Conservation (phyloP, 305 asterid genomes). For the Ilex paraguariensis region DNA sequence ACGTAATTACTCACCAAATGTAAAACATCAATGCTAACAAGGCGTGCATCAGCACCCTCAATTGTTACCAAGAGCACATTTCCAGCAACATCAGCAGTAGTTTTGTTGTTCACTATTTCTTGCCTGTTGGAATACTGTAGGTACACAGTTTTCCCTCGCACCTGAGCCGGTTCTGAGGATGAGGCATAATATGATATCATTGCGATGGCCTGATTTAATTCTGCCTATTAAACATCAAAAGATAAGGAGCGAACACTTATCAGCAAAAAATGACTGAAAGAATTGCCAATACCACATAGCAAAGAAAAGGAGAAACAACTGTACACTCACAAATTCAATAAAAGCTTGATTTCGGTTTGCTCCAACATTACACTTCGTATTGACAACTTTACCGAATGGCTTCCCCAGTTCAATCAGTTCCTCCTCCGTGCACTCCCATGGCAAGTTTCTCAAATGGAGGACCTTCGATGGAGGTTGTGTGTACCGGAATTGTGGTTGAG, state of each 20-base stretch:
- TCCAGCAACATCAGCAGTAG: constrained; percentile 98
- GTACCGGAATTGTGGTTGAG: constrained; percentile 85
- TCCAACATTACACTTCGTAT: constrained; percentile 96
- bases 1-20: constrained; percentile 75
- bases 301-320: background rate
- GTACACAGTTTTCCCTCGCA: constrained; percentile 99
- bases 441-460: constrained; percentile 83
- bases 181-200: constrained; percentile 98
- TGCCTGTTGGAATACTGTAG: constrained; percentile 99
- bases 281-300: no score
- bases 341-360: constrained; percentile 96
- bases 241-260: background rate
- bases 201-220: constrained; percentile 88
- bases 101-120: constrained; percentile 99
- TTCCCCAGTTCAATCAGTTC: constrained; percentile 84
- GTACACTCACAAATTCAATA: constrained; percentile 82
- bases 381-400: constrained; percentile 93
- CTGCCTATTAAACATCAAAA: constrained; percentile 45
- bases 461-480: constrained; percentile 92
- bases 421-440: constrained; percentile 93
- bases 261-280: constrained; percentile 3
- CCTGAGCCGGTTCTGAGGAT: constrained; percentile 98
- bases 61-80: constrained; percentile 92
- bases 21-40: constrained; percentile 96
- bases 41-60: constrained; percentile 96